Evolutionary conservation across 2,329 filamentous ascomycete species (phyloP).

Genomic region (Phyllosticta citrichinensis): DNA sequence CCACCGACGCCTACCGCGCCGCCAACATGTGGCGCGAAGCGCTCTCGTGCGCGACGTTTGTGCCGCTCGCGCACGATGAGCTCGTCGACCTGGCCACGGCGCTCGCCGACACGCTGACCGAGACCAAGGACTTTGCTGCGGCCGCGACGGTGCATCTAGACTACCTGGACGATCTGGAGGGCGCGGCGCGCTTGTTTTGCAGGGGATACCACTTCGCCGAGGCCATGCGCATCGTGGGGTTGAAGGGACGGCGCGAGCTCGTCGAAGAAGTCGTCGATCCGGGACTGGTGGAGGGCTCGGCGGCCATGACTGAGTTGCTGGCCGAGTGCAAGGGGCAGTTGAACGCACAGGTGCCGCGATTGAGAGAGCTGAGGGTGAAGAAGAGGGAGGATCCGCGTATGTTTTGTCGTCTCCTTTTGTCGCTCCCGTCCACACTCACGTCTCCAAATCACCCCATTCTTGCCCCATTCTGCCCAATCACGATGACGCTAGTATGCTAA

Average conservation of each 20-base stretch:
- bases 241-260: conserved; percentile 48
- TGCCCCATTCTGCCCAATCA: not conserved
- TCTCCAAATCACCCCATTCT: not conserved
- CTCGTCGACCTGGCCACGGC: conserved; percentile 59
- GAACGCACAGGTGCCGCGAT: conserved; percentile 71
- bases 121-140: conserved; percentile 72
- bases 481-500: not conserved
- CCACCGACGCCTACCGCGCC: conserved; percentile 73
- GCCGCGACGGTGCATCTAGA: conserved; percentile 75
- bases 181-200: conserved; percentile 69
- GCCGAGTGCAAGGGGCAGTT: conserved; percentile 88
- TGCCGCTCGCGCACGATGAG: conserved; percentile 50
- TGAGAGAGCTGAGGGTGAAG: conserved; percentile 69
- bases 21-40: conserved; percentile 88
- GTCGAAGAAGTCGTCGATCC: conserved; percentile 62
- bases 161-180: conserved; percentile 62
- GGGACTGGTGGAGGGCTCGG: conserved; percentile 70
- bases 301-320: conserved; percentile 77
- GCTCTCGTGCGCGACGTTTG: conserved; percentile 65
- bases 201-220: conserved; percentile 80
- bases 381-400: conserved; percentile 65
- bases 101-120: conserved; percentile 68
- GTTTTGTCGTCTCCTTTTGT: not conserved
- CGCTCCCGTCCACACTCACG: not conserved
- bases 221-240: conserved; percentile 67